Evolutionary conservation across 176 grass and related monocot species (phyloP).

Genomic region (Poa pratensis): DNA sequence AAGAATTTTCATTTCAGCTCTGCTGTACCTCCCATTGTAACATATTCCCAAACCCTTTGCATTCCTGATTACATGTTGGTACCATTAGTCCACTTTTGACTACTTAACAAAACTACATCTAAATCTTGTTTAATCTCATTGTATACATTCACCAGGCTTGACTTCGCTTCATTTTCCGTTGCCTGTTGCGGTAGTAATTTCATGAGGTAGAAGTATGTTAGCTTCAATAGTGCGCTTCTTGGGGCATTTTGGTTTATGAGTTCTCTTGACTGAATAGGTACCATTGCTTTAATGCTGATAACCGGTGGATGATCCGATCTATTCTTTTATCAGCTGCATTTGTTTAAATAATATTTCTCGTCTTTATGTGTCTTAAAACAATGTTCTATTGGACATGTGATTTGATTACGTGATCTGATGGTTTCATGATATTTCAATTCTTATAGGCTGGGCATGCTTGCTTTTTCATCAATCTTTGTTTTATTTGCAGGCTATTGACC

Average conservation of each 20-base stretch:
- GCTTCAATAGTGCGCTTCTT: not conserved
- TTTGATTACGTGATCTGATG: not conserved
- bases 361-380: not conserved
- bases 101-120: not conserved
- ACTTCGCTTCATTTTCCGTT: constrained; percentile 5
- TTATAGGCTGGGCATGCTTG: not conserved
- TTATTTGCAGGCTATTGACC: constrained; percentile 84
- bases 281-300: constrained; percentile 18
- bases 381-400: not conserved
- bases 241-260: not conserved
- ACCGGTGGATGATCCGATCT: not conserved
- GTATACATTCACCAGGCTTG: not conserved
- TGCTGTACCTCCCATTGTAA: not conserved
- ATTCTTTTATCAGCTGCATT: not conserved
- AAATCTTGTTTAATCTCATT: constrained; percentile 3
- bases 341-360: not conserved
- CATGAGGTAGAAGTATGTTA: not conserved
- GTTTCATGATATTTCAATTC: not conserved
- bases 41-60: not conserved
- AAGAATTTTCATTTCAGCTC: not conserved
- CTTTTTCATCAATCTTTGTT: not conserved
- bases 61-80: constrained; percentile 11
- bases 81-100: constrained; percentile 4
- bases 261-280: constrained; percentile 1
- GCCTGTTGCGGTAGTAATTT: not conserved